Conservation (phyloP, 1,139 yeast species). For the Sugiyamaella novakii region DNA sequence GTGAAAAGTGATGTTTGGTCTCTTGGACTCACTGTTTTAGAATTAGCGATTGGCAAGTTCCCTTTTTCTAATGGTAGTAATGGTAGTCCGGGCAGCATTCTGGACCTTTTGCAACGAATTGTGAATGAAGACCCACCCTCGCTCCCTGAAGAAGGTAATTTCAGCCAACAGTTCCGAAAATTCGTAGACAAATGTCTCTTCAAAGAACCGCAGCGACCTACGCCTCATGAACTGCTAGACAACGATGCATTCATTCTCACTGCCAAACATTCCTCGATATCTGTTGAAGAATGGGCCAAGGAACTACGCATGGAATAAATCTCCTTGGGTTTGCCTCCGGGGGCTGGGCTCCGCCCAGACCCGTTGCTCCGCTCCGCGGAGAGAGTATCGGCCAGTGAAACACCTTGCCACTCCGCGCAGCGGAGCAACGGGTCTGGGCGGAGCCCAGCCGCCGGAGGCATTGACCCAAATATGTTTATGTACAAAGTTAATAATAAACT, state of each 20-base stretch:
- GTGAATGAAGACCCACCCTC: conserved; percentile 92
- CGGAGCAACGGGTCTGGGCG: conserved; percentile 5
- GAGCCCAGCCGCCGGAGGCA: conserved; percentile 13
- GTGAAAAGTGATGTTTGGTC: conserved; percentile 98
- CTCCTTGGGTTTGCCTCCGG: conserved; percentile 3
- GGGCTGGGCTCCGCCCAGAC: conserved; percentile 14
- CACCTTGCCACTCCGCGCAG: too few species aligned
- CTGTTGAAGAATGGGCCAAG: conserved; percentile 56
- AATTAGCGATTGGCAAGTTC: conserved; percentile 78
- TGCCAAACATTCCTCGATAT: conserved; percentile 47
- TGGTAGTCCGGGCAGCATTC: conserved; percentile 62
- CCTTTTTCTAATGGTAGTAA: conserved; percentile 51
- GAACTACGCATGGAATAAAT: conserved; percentile 9
- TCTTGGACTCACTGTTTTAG: conserved; percentile 84
- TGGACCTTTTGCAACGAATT: conserved; percentile 86
- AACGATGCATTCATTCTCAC: conserved; percentile 50
- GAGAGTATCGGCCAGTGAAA: too few species aligned
- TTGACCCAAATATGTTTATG: neutral
- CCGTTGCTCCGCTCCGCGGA: neutral
- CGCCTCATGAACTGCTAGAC: conserved; percentile 58
- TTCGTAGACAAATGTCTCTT: conserved; percentile 74
- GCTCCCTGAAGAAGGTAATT: conserved; percentile 50
- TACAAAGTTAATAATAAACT: neutral
- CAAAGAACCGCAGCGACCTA: conserved; percentile 63
- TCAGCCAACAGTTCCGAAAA: conserved; percentile 52